Evolutionary conservation across 768 basidiomycete genomes (phyloP), one percentile per base, ranked within the genome.

Genomic region (Mycena haematopus): DNA sequence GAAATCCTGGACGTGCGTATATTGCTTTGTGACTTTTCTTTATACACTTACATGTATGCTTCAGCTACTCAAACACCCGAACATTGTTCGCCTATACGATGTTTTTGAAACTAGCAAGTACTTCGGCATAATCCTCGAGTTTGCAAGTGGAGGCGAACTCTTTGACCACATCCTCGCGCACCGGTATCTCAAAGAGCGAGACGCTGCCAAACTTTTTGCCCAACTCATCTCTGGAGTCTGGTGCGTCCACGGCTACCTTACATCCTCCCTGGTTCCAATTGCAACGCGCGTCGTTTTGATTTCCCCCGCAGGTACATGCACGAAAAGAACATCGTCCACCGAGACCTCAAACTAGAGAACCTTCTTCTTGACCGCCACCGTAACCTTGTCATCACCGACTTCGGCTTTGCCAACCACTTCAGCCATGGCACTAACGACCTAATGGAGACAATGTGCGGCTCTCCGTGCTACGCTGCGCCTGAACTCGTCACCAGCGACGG

Each of bases 71-170:
- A 93, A 93, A 74, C 97, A 99, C 67, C 97, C 97, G 0, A 99
- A 99, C 75, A 99, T 99, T 76, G 97, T 99, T 36, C 89, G 95
- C 10, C 79, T 99, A 47, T 98, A 96, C 83, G 97, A 99, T 73
- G 96, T 99, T 31, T 96, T 99, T 69, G 96, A 99, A 76, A 99
- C 97, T 0, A 97, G 99, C 82, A 98, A 97, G 77, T 99, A 98
- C 77, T 98, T 99, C 70, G 97, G 97, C 38, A 99, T 99, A 73
- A 96, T 99, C 67, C 86, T 99, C 62, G 97, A 99, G 76, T 99
- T 96, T 71, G 97, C 97, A 33, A 96, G 95, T 1, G 97, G 97
- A 52, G 97, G 97, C 58, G 97, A 99, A 74, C 87, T 99, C 31
- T 99, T 99, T 76, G 97, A 99, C 77, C 95, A 99, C 75, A 99